Evolutionary conservation across 176 grass and related monocot genomes (phyloP).

Genomic region (Musa beccarii): DNA sequence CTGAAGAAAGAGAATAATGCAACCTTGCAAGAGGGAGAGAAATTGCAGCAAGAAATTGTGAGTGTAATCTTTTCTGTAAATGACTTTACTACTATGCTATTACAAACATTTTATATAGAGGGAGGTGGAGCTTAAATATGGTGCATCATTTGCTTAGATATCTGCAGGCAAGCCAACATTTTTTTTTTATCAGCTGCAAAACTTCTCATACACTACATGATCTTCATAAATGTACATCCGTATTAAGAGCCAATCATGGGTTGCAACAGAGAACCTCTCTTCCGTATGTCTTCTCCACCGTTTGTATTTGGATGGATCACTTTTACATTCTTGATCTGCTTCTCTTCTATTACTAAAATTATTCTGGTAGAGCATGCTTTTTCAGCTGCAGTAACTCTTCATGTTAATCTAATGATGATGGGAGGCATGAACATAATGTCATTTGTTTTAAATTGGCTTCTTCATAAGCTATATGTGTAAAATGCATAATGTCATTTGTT

Average conservation of each 20-base stretch:
- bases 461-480: neutral
- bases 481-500: neutral
- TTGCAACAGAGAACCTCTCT: too few species aligned
- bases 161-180: too few species aligned
- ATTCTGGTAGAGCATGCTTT: too few species aligned
- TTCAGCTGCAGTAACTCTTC: too few species aligned
- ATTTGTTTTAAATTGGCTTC: neutral
- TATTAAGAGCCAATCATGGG: too few species aligned
- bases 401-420: neutral
- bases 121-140: neutral
- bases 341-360: too few species aligned
- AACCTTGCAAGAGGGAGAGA: constrained; percentile 61
- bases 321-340: too few species aligned
- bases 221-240: too few species aligned
- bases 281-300: too few species aligned
- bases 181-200: too few species aligned
- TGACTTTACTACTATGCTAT: neutral
- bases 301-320: too few species aligned
- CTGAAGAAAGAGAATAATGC: constrained; percentile 63
- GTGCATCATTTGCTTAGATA: neutral
- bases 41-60: constrained; percentile 78
- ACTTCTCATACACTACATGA: too few species aligned
- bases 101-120: neutral
- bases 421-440: neutral
- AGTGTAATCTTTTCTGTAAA: constrained; percentile 15